These are phyloP conservation scores for Lachancea fermentati DNA, from an alignment of 805 yeast genomes.

Conservation along the genomic window DNA sequence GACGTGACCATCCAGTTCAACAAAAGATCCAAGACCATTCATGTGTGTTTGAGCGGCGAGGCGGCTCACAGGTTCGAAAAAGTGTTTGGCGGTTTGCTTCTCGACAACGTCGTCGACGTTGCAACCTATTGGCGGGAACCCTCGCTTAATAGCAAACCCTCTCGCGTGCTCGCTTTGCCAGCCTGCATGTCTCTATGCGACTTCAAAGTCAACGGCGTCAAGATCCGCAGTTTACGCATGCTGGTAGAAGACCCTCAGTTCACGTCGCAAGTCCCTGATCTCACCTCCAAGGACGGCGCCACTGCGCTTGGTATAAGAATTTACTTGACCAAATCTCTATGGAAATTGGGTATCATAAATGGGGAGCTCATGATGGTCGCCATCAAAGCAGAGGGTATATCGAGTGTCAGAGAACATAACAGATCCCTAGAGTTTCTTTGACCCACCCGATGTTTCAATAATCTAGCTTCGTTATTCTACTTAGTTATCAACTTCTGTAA, in stretches of 20 bases:
- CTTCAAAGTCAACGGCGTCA: conserved; percentile 15
- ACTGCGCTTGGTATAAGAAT: conserved; percentile 17
- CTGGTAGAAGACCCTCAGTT: conserved; percentile 13
- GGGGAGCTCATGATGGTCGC: conserved; percentile 19
- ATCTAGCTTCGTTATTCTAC: background rate
- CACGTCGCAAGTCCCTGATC: conserved; percentile 18
- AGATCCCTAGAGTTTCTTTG: conserved; percentile 16
- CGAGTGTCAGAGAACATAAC: conserved; percentile 20
- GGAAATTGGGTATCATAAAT: conserved; percentile 22
- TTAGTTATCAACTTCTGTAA: background rate
- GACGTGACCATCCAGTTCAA: conserved; percentile 31
- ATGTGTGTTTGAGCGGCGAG: conserved; percentile 18
- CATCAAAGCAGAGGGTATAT: conserved; percentile 17
- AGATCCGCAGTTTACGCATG: conserved; percentile 16
- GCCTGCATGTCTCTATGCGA: conserved; percentile 20
- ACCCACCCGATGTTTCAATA: no score
- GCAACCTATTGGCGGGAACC: background rate
- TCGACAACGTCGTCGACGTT: background rate
- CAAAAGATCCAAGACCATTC: conserved; percentile 23
- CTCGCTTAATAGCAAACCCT: background rate
- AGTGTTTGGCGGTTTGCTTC: conserved; percentile 10
- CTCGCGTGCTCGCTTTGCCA: conserved; percentile 12
- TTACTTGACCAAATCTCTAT: conserved; percentile 18
- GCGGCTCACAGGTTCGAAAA: conserved; percentile 15
- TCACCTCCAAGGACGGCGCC: conserved; percentile 5